Evolutionary conservation across 1,139 yeast species (phyloP), one percentile per base, ranked within the genome.

Genomic region (Suhomyces anneliseae): DNA sequence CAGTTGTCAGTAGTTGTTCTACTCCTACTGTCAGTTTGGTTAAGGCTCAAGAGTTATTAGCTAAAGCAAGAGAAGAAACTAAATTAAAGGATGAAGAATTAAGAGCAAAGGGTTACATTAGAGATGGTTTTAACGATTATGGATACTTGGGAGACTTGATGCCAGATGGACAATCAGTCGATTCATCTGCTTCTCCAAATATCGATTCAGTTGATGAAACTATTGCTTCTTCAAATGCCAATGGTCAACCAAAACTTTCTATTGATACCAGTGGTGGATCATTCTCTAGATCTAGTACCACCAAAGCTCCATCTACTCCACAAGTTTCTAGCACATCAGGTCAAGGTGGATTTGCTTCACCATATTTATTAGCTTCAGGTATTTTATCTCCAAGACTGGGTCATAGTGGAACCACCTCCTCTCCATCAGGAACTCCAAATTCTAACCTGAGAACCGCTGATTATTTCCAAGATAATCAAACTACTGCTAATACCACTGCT

Each of bases 1-100:
- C 99, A 0, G 95, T 90, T 4, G 87, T 92, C n/a, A 87, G 96
- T 52, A 87, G 97, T 31, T 93, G 97, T 65, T 85, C 87, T 7
- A 90, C 98, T 0, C 98, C 98, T 12, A 93, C 98, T 0, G 93
- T 93, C 10, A 85, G 96, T 26, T 73, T 93, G 54, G 81, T 82
- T 40, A 85, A 83, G 58, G 99, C 99, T 0, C 96, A 90, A 64
- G 96, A 87, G 60, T 66, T 93, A 62, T 73, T 90, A 58, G 85
- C 90, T 1, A 87, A 84, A 56, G 95, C 97, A 0, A 74, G 92
- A 57, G 90, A 84, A 60, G 89, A 82, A 58, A 84, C 87, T 1
- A 77, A 75, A 57, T 60, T 75, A 42, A 82, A 85, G 59, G 87
- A 86, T 55, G 85, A 82, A 50, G 80, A 73, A 48, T 62, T 77